Conservation (phyloP, 2,329 filamentous ascomycete genomes). For the Cyphellophora attinorum region DNA sequence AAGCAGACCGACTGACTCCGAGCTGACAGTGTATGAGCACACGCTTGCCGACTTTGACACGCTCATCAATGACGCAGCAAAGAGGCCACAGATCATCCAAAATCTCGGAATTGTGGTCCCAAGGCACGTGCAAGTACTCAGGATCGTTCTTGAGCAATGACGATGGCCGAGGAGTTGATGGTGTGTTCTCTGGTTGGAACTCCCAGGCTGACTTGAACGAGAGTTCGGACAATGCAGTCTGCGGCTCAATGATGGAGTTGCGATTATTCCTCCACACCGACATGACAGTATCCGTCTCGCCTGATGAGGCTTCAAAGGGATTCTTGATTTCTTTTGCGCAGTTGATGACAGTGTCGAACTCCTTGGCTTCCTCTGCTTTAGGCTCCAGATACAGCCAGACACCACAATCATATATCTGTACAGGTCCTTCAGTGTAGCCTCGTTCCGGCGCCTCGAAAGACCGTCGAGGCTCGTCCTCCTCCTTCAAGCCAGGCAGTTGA, state of each 20-base stretch:
- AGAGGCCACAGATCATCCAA: constrained; percentile 51
- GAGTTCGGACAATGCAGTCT: constrained; percentile 33
- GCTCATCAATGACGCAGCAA: constrained; percentile 53
- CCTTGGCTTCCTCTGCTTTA: constrained; percentile 47
- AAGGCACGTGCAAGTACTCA: constrained; percentile 56
- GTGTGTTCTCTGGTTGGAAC: constrained; percentile 22
- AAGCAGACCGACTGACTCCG: constrained; percentile 57
- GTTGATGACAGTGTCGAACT: constrained; percentile 56
- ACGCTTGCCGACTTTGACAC: constrained; percentile 47
- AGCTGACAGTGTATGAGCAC: constrained; percentile 57
- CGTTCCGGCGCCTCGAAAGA: constrained; percentile 53
- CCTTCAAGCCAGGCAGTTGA: constrained; percentile 37
- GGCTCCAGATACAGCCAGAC: constrained; percentile 56
- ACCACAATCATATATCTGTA: constrained; percentile 53
- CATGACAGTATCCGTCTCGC: constrained; percentile 28
- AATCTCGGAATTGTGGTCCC: constrained; percentile 61
- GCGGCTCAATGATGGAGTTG: constrained; percentile 29
- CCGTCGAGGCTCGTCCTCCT: constrained; percentile 43
- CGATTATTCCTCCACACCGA: constrained; percentile 29
- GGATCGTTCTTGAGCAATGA: constrained; percentile 25
- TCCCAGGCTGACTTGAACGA: constrained; percentile 43
- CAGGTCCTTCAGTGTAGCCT: constrained; percentile 55
- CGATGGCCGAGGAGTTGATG: constrained; percentile 14
- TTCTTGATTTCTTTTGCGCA: constrained; percentile 57
- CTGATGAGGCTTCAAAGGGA: constrained; percentile 37